Conservation (phyloP, 2,329 filamentous ascomycete species). For the Epichloe uncinata region DNA sequence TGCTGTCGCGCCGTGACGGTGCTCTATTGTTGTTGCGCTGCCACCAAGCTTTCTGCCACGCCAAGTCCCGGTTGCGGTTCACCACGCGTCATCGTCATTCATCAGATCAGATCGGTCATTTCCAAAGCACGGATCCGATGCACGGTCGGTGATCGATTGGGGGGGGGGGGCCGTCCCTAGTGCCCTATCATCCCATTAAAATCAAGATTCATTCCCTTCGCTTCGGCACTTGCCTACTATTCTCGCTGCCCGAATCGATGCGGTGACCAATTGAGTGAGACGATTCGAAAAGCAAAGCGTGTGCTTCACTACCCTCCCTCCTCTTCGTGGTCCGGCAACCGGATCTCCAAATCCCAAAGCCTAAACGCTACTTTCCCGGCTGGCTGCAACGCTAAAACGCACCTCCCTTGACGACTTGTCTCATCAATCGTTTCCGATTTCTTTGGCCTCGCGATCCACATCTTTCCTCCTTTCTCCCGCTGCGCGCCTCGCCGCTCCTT, state of each 20-base stretch:
- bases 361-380: background rate
- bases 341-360: background rate
- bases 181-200: background rate
- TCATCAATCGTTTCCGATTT: background rate
- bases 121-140: background rate
- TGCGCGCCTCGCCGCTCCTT: conserved; percentile 3
- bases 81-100: background rate
- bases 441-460: background rate
- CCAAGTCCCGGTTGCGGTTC: background rate
- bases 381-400: background rate
- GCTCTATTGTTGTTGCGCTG: too few species aligned
- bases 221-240: too few species aligned
- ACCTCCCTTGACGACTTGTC: background rate
- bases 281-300: background rate
- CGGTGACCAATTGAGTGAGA: too few species aligned
- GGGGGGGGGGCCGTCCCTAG: background rate
- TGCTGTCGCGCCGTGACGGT: too few species aligned
- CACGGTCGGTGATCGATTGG: background rate
- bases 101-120: background rate
- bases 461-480: background rate
- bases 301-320: too few species aligned
- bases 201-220: too few species aligned
- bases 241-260: too few species aligned
- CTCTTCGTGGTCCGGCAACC: background rate
- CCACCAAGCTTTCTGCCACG: background rate